phyloP scores from a whole-genome alignment of 352 stramenopile species.

The Thraustotheca clavata region DNA sequence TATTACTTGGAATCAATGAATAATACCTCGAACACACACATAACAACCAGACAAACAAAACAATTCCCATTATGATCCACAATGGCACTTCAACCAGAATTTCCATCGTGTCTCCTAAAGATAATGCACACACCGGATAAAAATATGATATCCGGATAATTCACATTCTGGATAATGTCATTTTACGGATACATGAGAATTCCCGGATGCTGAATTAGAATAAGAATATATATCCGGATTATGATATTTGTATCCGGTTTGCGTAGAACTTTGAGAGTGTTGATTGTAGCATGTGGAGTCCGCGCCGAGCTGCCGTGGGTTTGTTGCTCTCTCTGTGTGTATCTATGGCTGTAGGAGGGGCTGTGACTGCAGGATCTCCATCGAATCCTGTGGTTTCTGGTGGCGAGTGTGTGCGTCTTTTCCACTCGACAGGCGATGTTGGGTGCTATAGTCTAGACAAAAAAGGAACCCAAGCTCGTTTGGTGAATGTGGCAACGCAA shows the following conservation, averaged over 20 bases:
- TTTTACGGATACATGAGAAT: too few relatives aligned
- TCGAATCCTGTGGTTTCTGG: slow-evolving; percentile 52
- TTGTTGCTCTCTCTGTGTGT: neutral
- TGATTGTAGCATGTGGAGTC: slow-evolving; percentile 1
- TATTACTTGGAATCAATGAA: neutral
- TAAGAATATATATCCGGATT: too few relatives aligned
- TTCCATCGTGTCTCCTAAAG: neutral
- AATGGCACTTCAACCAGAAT: neutral
- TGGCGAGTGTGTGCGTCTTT: slow-evolving; percentile 68
- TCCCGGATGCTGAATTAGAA: too few relatives aligned
- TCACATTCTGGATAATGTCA: too few relatives aligned
- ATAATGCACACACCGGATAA: too few relatives aligned
- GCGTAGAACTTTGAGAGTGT: too few relatives aligned
- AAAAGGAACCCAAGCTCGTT: slow-evolving; percentile 24
- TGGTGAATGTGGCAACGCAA: slow-evolving; percentile 9
- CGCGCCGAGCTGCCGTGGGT: neutral
- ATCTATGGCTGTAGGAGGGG: slow-evolving; percentile 4
- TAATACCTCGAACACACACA: neutral
- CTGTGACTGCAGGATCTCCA: slow-evolving; percentile 51
- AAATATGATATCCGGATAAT: too few relatives aligned
- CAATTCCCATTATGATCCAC: neutral
- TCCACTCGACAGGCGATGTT: slow-evolving; percentile 56
- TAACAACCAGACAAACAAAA: neutral
- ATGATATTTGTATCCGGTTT: too few relatives aligned
- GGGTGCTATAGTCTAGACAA: slow-evolving; percentile 50